Evolutionary conservation across 805 yeast genomes (phyloP), one percentile per base, ranked within the genome.

Genomic region (Wickerhamiella sorbophila): DNA sequence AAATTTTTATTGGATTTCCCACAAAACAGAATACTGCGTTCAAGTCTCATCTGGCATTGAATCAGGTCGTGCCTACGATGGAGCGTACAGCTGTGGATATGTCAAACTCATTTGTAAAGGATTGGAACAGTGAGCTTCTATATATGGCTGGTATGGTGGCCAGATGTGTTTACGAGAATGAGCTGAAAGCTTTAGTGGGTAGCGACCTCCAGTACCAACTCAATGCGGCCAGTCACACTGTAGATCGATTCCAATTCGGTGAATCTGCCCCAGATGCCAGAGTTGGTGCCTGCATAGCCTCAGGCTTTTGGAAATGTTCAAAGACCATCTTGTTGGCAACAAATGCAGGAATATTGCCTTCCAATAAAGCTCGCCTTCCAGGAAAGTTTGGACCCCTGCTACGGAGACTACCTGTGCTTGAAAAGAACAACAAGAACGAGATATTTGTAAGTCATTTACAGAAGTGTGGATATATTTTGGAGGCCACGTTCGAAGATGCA

Each of bases 61-160:
- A 59, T 36, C 65, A 61, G 45, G 48, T 62, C 3, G 59, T 63
- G n/a, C 68, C 68, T 2, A 64, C 68, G 2, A 61, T 63, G 66
- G 68, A 63, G 42, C 54, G 68, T 4, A 63, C 67, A 0, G 65
- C 65, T 1, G 55, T 62, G 1, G 68, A 63, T 46, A 60, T 64
- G 57, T 61, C 67, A 4, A 63, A 63, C 40, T 51, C 57, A 5
- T 56, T 52, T 40, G 67, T 63, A 18, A 61, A 59, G 41, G 64
- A 59, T 40, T 63, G 68, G 68, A 63, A 63, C 45, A 44, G 52
- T 24, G 56, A 62, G 39, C 52, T 63, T 58, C 54, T 63, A 19
- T 58, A 54, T 36, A 55, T 59, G 57, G 60, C 62, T 4, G 68
- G 68, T 2, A 47, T 61, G 3, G 40, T 64, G 42, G 48, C 59